Evolutionary conservation across 2,329 filamentous ascomycete species (phyloP), one percentile per base, ranked within the genome.

Genomic region (Xylaria multiplex): DNA sequence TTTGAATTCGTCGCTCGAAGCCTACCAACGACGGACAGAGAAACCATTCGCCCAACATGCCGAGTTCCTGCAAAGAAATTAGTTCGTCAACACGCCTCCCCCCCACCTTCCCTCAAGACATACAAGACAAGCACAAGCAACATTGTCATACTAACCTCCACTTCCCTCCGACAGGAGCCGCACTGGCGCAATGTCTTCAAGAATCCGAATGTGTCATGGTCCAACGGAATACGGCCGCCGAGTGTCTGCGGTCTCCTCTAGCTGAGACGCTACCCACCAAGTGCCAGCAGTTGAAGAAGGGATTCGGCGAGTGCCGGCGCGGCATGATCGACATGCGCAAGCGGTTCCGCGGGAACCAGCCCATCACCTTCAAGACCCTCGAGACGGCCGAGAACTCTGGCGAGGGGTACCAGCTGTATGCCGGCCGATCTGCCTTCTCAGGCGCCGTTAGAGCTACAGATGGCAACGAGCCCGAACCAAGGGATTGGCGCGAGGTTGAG

Each of bases 311-410:
- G 78, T 99, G 96, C 86, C 96, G 97, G 77, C 91, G 95, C 71
- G 96, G 96, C 71, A 89, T 97, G 88, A 91, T 98, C 73, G 96
- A 99, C 79, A 99, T 99, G 96, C 92, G 96, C 79, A 98, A 98
- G 83, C 91, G 96, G 40, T 98, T 99, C 81, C 88, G 96, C 62
- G 96, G 96, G 65, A 98, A 98, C 82, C 88, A 93, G 78, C 93
- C 96, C 60, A 90, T 97, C 70, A 85, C 88, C 27, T 87, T 91
- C 71, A 84, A 82, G 75, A 81, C 84, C 65, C 81, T 89, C 73
- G 85, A 89, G 76, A 84, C 90, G 71, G 79, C 87, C 63, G 89
- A 92, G 71, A 82, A 82, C 30, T 81, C 82, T 11, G 84, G 83
- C 68, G 81, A 83, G 61, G 85, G 86, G 3, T 87, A 89, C 76